Evolutionary conservation across 257 asterid species (phyloP).

Genomic region (Rubia yunnanensis): DNA sequence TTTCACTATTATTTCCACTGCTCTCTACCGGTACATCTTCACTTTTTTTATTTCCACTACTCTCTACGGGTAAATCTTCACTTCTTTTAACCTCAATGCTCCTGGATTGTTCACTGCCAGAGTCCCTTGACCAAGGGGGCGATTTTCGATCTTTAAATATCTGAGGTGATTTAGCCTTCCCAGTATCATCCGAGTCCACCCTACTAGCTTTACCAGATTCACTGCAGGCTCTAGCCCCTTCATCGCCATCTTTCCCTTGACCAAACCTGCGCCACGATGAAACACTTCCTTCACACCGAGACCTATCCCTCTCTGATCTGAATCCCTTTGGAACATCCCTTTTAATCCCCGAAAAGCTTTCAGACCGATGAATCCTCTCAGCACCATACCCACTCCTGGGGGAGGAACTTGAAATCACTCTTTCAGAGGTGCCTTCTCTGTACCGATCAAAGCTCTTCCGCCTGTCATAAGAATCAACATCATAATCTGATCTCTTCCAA

Average conservation of each 20-base stretch:
- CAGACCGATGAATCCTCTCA: constrained; percentile 70
- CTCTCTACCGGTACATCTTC: constrained; percentile 63
- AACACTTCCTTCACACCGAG: constrained; percentile 69
- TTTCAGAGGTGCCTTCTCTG: constrained; percentile 50
- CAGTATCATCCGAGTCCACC: constrained; percentile 45
- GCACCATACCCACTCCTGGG: constrained; percentile 58
- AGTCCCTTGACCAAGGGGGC: constrained; percentile 92
- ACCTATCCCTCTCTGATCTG: constrained; percentile 92
- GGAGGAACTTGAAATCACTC: constrained; percentile 58
- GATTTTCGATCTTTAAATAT: constrained; percentile 54
- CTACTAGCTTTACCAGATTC: constrained; percentile 52
- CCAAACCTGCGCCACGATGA: constrained; percentile 86
- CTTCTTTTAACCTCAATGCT: constrained; percentile 61
- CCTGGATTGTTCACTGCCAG: constrained; percentile 86
- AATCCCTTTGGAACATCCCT: constrained; percentile 91
- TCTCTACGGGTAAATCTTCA: constrained; percentile 64
- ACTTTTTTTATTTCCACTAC: constrained; percentile 55
- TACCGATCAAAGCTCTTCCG: constrained; percentile 68
- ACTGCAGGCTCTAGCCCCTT: constrained; percentile 44
- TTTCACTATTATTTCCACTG: constrained; percentile 61
- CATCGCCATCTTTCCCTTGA: constrained; percentile 70
- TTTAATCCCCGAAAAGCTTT: constrained; percentile 81
- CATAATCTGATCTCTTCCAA: constrained; percentile 63
- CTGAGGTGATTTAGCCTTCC: constrained; percentile 59
- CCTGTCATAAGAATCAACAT: constrained; percentile 54